Conservation (phyloP, 306 rosid genomes). For the Fragaria ananassa region DNA sequence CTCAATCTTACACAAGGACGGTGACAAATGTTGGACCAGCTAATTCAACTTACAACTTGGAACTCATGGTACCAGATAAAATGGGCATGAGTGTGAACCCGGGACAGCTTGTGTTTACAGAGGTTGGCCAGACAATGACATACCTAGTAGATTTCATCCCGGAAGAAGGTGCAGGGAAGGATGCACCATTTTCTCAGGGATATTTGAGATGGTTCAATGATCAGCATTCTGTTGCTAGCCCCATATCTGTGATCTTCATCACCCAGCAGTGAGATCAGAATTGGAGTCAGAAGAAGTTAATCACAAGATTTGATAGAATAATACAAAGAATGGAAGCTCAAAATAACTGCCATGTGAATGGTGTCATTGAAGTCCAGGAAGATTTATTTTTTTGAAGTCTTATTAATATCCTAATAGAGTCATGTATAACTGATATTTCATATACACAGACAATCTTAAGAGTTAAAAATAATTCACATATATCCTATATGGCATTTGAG, state of each 20-base stretch:
- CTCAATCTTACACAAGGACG: conserved; percentile 38
- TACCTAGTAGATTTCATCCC: conserved; percentile 33
- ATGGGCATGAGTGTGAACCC: conserved; percentile 30
- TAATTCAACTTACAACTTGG: conserved; percentile 29
- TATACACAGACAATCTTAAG: background rate
- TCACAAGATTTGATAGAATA: background rate
- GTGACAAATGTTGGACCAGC: conserved; percentile 49
- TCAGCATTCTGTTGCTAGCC: conserved; percentile 35
- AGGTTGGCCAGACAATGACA: conserved; percentile 32
- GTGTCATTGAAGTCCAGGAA: background rate
- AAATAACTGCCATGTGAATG: background rate
- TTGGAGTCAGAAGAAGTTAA: background rate
- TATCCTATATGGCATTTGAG: background rate
- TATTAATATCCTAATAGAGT: background rate
- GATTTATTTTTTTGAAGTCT: background rate
- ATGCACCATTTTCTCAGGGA: conserved; percentile 33
- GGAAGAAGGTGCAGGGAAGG: background rate
- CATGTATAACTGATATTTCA: background rate
- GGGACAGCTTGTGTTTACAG: conserved; percentile 26
- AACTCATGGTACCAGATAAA: conserved; percentile 24
- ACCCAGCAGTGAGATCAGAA: background rate
- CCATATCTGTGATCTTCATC: conserved; percentile 27
- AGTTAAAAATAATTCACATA: background rate
- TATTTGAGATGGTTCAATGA: conserved; percentile 41
- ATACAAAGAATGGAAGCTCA: background rate